Evolutionary conservation across 192 early-diverging fungal species (phyloP), one percentile per base, ranked within the genome.

Genomic region (Mortierella claussenii): DNA sequence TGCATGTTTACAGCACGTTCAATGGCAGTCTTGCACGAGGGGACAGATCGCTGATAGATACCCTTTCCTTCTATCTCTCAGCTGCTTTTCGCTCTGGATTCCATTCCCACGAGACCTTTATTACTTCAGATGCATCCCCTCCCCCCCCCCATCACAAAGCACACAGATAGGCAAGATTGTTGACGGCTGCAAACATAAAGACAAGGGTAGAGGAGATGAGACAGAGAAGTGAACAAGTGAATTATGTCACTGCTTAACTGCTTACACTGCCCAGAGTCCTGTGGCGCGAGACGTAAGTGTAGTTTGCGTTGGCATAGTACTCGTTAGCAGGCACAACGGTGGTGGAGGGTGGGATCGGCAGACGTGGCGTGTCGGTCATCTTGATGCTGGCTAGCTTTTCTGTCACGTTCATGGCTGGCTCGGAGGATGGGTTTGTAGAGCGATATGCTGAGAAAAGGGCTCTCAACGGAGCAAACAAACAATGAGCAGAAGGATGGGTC

Each of bases 301-400:
- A 70, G 53, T 70, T 70, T 23, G 65, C 54, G 26, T 62, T 61
- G 45, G 59, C 59, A 34, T 70, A 70, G 59, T 70, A 70, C 34
- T 70, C 68, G 59, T 55, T 70, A 10, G 68, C 68, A 17, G 68
- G 59, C 12, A 62, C 52, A 3, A 49, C 44, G 8, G 50, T 60
- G 6, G 52, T 50, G 6, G 32, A 47, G 23, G 61, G 40, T 26
- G 42, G 57, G 37, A 34, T 20, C 23, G 34, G 33, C 27, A 58
- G 54, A 15, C 30, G 13, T 15, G 30, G 30, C 17, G 40, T 26
- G 40, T 60, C 55, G 18, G 32, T 21, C 61, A 74, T 63, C 42
- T 48, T 54, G 20, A 60, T 52, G 21, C 46, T 23, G 17, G 57
- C 12, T n/a, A 44, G 59, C 21, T 49, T 56, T 36, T 55, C 69